Conservation (phyloP, 2,329 filamentous ascomycete genomes). For the Chaetothyriales sp. region DNA sequence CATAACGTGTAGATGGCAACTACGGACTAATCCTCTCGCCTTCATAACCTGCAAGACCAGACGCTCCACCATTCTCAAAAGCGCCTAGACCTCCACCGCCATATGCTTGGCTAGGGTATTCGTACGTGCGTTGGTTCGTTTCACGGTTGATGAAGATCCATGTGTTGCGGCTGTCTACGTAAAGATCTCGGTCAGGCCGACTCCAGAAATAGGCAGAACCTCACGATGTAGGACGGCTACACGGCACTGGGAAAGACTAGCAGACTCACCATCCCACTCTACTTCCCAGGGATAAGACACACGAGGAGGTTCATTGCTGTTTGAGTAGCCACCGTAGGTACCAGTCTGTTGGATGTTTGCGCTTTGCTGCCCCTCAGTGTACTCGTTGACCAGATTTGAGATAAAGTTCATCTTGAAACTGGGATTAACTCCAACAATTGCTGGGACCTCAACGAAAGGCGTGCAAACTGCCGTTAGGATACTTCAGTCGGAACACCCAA, state of each 20-base stretch:
- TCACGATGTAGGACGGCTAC: neutral
- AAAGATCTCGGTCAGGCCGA: neutral
- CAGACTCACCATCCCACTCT: conserved; percentile 26
- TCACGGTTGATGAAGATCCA: conserved; percentile 36
- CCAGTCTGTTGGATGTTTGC: neutral
- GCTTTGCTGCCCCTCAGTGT: conserved; percentile 1
- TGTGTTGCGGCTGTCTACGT: conserved; percentile 21
- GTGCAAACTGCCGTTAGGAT: neutral
- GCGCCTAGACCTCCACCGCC: conserved; percentile 3
- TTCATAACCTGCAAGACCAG: conserved; percentile 22
- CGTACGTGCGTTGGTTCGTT: conserved; percentile 31
- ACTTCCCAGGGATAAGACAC: conserved; percentile 32
- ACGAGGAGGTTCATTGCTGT: conserved; percentile 10
- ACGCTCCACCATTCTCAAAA: neutral
- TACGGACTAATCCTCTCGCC: conserved; percentile 28
- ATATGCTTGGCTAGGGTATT: conserved; percentile 22
- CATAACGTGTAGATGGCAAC: conserved; percentile 8
- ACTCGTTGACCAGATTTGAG: conserved; percentile 6
- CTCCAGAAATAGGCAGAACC: neutral
- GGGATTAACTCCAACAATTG: no score
- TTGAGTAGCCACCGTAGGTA: conserved; percentile 2
- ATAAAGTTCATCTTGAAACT: conserved; percentile 6
- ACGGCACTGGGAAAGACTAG: neutral
- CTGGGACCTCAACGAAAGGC: no score
- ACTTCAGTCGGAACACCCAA: no score